Conservation (phyloP, 768 basidiomycete genomes). For the Xanthoconium stramineum region DNA sequence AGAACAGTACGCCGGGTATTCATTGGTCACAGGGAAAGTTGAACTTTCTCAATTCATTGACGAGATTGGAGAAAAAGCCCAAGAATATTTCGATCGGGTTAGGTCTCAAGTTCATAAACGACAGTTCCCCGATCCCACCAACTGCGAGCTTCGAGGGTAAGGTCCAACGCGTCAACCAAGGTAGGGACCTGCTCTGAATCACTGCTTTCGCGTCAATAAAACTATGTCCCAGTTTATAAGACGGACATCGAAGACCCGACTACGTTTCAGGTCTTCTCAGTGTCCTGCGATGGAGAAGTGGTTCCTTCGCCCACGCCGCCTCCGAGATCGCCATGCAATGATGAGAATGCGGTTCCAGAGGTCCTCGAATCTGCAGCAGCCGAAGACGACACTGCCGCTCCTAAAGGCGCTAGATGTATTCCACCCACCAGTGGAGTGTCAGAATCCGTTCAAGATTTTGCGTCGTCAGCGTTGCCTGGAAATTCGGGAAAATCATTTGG, state of each 20-base stretch:
- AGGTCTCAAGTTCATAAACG: conserved; percentile 20
- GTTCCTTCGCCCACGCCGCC: not conserved
- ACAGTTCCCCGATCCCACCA: conserved; percentile 22
- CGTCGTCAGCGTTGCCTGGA: not conserved
- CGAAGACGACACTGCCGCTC: not conserved
- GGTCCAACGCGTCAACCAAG: conserved; percentile 29
- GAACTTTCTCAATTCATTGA: conserved; percentile 23
- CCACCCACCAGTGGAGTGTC: not conserved
- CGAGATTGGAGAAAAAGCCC: conserved; percentile 11
- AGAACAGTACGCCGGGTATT: not conserved
- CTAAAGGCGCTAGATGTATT: not conserved
- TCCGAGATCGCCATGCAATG: not conserved
- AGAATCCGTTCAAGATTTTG: not conserved
- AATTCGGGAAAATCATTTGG: not conserved
- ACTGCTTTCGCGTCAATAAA: not conserved
- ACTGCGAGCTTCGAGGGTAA: conserved; percentile 32
- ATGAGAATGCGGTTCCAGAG: not conserved
- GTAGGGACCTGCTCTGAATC: conserved; percentile 8
- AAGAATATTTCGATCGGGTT: conserved; percentile 28
- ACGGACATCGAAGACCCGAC: conserved; percentile 22
- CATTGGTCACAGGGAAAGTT: conserved; percentile 28
- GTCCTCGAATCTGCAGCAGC: not conserved
- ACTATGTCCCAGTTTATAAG: conserved; percentile 24
- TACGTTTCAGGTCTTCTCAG: not conserved
- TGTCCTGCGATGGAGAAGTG: not conserved